A percentile compares a stretch with the other conserved stretches of the same genome.
phyloP scores from a whole-genome alignment of 1,284 basidiomycete species.

The Athelia sp. region DNA sequence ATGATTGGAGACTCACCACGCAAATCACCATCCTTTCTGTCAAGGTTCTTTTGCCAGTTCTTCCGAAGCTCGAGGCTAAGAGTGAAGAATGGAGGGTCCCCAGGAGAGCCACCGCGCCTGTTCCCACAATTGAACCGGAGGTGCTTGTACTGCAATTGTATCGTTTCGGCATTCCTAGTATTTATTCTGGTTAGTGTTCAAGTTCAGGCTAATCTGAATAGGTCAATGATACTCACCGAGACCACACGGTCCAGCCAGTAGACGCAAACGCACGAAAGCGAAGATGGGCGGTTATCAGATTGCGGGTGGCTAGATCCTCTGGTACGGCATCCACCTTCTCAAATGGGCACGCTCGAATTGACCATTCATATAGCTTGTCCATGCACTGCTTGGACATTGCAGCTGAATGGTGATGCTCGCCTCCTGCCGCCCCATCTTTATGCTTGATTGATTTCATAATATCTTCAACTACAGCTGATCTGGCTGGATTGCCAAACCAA shows the following conservation, averaged over 20 bases:
- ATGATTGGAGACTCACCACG: too few species aligned
- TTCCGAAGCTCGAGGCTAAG: background rate
- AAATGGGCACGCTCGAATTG: background rate
- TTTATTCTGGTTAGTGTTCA: background rate
- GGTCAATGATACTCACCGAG: background rate
- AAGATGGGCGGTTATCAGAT: background rate
- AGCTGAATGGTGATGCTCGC: background rate
- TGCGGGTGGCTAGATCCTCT: background rate
- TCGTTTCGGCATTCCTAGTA: background rate
- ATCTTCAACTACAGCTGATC: slow-evolving; percentile 1
- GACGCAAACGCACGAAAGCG: background rate
- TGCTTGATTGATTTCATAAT: slow-evolving; percentile 2
- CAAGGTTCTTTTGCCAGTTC: too few species aligned
- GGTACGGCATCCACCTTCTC: background rate
- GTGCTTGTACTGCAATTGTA: background rate
- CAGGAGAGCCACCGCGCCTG: background rate
- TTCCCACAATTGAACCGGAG: background rate
- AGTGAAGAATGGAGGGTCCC: background rate
- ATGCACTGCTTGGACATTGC: slow-evolving; percentile 1
- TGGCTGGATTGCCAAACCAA: background rate
- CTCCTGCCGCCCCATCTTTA: slow-evolving; percentile 1
- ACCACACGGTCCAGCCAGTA: background rate
- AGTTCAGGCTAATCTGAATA: background rate
- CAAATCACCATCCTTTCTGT: too few species aligned
- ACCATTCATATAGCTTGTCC: slow-evolving; percentile 1